phyloP scores from a whole-genome alignment of 2,329 filamentous ascomycete species.

The Helotiales sp. region DNA sequence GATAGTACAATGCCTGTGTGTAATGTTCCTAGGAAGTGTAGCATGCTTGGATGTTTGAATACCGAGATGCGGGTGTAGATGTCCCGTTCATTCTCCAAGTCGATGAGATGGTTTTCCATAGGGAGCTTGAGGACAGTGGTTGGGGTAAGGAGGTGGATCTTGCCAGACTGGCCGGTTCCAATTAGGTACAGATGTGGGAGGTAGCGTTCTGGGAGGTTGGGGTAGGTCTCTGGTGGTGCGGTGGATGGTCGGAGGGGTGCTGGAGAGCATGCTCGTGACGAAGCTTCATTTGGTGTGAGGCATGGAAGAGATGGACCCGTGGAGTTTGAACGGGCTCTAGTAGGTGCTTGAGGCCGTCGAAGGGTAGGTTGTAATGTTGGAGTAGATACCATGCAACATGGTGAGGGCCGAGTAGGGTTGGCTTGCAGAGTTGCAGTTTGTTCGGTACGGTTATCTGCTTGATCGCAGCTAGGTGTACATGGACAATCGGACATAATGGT shows the following conservation, averaged over 20 bases:
- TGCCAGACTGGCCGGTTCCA: slow-evolving; percentile 9
- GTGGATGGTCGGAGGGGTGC: slow-evolving; percentile 5
- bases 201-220: not conserved
- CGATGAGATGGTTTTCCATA: slow-evolving; percentile 2
- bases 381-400: not conserved
- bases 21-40: slow-evolving; percentile 1
- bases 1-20: slow-evolving; percentile 13
- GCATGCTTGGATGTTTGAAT: slow-evolving; percentile 10
- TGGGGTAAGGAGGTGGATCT: slow-evolving; percentile 7
- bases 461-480: not conserved
- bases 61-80: slow-evolving; percentile 8
- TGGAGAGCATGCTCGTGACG: not conserved
- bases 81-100: slow-evolving; percentile 11
- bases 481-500: not conserved
- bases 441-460: not conserved
- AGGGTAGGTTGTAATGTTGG: not conserved
- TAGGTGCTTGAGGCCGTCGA: not conserved
- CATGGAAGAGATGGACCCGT: slow-evolving; percentile 2
- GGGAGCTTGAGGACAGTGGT: slow-evolving; percentile 8
- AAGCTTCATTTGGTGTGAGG: not conserved
- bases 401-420: not conserved
- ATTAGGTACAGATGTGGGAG: slow-evolving; percentile 2
- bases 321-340: not conserved
- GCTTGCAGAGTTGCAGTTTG: not conserved
- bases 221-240: slow-evolving; percentile 8